phyloP scores from a whole-genome alignment of 2,329 filamentous ascomycete species.

The Ophiostoma ulmi region DNA sequence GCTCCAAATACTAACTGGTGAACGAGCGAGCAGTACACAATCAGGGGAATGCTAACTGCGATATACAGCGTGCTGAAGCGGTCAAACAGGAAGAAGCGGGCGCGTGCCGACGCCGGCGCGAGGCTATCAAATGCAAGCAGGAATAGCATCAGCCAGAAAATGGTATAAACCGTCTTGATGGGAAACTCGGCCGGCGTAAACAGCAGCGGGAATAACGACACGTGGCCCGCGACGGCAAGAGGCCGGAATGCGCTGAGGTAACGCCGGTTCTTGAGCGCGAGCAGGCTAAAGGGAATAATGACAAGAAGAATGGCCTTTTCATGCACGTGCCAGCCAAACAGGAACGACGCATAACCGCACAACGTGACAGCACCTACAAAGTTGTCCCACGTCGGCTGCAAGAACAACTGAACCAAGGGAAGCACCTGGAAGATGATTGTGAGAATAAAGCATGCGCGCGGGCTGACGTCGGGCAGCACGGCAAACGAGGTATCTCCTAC shows the following conservation, averaged over 20 bases:
- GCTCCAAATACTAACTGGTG: constrained; percentile 80
- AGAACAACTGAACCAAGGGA: constrained; percentile 76
- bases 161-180: constrained; percentile 86
- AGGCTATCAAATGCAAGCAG: constrained; percentile 80
- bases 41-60: constrained; percentile 79
- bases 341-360: constrained; percentile 91
- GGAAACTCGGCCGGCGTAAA: constrained; percentile 92
- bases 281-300: constrained; percentile 89
- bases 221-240: constrained; percentile 85
- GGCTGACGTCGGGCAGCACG: constrained; percentile 79
- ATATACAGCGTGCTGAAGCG: constrained; percentile 88
- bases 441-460: constrained; percentile 71
- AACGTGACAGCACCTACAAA: constrained; percentile 87
- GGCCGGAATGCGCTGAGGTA: constrained; percentile 90
- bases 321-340: constrained; percentile 98
- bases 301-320: constrained; percentile 94
- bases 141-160: constrained; percentile 86
- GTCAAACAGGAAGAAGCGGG: constrained; percentile 85
- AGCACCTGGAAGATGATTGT: constrained; percentile 78
- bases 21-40: constrained; percentile 79
- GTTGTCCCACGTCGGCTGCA: constrained; percentile 74
- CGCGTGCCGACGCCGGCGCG: constrained; percentile 72
- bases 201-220: constrained; percentile 88
- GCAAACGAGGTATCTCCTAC: constrained; percentile 94
- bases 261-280: constrained; percentile 82